phyloP scores from a whole-genome alignment of 2,329 filamentous ascomycete species.

The Monilinia laxa region DNA sequence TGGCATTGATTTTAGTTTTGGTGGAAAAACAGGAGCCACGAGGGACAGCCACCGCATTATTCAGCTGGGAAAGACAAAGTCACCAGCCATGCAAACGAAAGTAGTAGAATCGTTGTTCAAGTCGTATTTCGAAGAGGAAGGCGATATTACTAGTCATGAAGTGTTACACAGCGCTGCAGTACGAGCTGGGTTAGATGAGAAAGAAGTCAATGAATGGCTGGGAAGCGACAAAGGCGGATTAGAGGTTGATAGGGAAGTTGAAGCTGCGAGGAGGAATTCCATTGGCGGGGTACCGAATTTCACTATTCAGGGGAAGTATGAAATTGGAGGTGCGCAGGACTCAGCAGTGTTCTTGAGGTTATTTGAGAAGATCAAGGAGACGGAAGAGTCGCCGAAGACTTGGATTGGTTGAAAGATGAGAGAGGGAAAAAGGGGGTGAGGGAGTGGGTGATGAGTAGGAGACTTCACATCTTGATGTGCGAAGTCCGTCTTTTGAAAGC shows the following conservation, averaged over 20 bases:
- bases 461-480: neutral
- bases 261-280: constrained; percentile 46
- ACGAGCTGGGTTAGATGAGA: constrained; percentile 53
- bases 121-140: constrained; percentile 64
- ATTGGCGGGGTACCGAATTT: constrained; percentile 74
- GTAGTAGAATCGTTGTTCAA: constrained; percentile 64
- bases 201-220: constrained; percentile 55
- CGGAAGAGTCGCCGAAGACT: constrained; percentile 33
- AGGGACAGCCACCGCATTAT: constrained; percentile 76
- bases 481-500: neutral
- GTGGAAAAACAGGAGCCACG: constrained; percentile 72
- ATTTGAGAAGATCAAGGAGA: constrained; percentile 55
- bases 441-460: neutral
- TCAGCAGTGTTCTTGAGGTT: constrained; percentile 63
- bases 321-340: constrained; percentile 71
- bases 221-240: constrained; percentile 53
- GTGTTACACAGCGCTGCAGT: constrained; percentile 54
- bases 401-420: neutral
- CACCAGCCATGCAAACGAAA: constrained; percentile 53
- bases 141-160: constrained; percentile 59
- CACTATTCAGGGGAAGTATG: constrained; percentile 65
- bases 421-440: neutral
- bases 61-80: constrained; percentile 62
- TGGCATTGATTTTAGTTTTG: constrained; percentile 72
- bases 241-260: constrained; percentile 41